Evolutionary conservation across 257 asterid species (phyloP).

Genomic region (Przewalskia tangutica): DNA sequence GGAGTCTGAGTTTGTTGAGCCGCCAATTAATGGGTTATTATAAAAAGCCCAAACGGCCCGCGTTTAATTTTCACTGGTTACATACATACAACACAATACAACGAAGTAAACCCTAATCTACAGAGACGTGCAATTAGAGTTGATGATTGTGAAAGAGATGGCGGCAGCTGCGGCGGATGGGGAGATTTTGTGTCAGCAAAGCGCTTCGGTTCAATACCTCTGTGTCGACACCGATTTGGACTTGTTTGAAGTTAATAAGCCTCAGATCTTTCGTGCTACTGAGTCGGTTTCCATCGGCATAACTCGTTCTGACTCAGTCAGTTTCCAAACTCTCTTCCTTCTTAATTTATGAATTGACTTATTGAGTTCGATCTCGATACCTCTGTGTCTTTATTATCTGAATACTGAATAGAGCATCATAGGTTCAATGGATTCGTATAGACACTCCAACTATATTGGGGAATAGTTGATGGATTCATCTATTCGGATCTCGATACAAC

Average conservation of each 20-base stretch:
- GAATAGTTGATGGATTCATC: not conserved
- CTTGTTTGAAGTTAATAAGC: constrained; percentile 8
- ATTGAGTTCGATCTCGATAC: too few relatives aligned
- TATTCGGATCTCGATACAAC: not conserved
- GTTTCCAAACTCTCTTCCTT: not conserved
- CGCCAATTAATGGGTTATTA: too few relatives aligned
- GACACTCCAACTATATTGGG: not conserved
- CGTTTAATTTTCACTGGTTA: too few relatives aligned
- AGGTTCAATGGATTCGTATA: too few relatives aligned
- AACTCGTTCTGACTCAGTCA: constrained; percentile 28
- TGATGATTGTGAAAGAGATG: not conserved
- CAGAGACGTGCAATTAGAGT: too few relatives aligned
- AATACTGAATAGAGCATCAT: too few relatives aligned
- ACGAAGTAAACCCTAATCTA: too few relatives aligned
- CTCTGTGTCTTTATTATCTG: too few relatives aligned
- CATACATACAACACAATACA: too few relatives aligned
- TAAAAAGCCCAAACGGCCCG: too few relatives aligned
- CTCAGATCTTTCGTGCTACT: not conserved
- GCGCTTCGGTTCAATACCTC: constrained; percentile 23
- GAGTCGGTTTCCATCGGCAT: constrained; percentile 10
- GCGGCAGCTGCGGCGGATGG: constrained; percentile 22
- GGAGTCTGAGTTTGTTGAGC: too few relatives aligned
- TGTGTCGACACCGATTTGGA: constrained; percentile 2
- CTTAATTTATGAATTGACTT: too few relatives aligned
- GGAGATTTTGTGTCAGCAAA: constrained; percentile 15